phyloP scores from a whole-genome alignment of 352 stramenopile genomes.

The Globisporangium irregulare region DNA sequence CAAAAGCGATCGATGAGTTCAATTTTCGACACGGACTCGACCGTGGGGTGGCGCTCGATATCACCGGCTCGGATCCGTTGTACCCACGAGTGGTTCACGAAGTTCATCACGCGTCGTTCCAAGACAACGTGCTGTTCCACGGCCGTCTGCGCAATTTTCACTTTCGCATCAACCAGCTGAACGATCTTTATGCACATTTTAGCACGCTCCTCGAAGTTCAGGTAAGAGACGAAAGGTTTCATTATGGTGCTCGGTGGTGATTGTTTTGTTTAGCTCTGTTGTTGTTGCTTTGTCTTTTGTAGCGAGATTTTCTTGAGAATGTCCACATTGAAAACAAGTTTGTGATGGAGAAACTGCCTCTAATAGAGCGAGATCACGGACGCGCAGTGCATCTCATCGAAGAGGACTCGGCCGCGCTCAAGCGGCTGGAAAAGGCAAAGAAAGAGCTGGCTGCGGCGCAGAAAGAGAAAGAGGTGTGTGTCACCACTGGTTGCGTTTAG shows the following conservation, averaged over 20 bases:
- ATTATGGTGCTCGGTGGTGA: background rate
- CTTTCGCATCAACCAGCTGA: conserved; percentile 59
- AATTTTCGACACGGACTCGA: conserved; percentile 71
- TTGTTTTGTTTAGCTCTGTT: background rate
- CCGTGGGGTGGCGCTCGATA: conserved; percentile 24
- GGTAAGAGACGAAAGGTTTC: conserved; percentile 40
- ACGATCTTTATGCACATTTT: conserved; percentile 32
- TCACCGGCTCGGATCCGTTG: conserved; percentile 35
- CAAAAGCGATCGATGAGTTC: conserved; percentile 65
- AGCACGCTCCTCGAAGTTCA: conserved; percentile 48
- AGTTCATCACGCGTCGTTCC: conserved; percentile 48
- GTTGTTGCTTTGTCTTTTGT: background rate
- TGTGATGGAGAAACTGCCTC: conserved; percentile 50
- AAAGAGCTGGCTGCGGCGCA: conserved; percentile 27
- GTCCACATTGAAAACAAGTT: conserved; percentile 41
- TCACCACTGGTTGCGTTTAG: background rate
- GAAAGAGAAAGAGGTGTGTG: conserved; percentile 40
- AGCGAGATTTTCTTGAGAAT: conserved; percentile 53
- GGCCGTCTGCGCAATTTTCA: conserved; percentile 66
- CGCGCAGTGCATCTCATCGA: conserved; percentile 37
- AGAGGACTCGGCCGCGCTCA: conserved; percentile 36
- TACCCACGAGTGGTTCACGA: conserved; percentile 52
- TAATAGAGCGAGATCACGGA: conserved; percentile 55
- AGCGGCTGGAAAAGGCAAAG: conserved; percentile 29
- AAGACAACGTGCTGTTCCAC: conserved; percentile 67